A percentile compares a stretch with the other conserved stretches of the same genome.
phyloP scores from a whole-genome alignment of 2,329 filamentous ascomycete species.

The Fusarium floridanum region DNA sequence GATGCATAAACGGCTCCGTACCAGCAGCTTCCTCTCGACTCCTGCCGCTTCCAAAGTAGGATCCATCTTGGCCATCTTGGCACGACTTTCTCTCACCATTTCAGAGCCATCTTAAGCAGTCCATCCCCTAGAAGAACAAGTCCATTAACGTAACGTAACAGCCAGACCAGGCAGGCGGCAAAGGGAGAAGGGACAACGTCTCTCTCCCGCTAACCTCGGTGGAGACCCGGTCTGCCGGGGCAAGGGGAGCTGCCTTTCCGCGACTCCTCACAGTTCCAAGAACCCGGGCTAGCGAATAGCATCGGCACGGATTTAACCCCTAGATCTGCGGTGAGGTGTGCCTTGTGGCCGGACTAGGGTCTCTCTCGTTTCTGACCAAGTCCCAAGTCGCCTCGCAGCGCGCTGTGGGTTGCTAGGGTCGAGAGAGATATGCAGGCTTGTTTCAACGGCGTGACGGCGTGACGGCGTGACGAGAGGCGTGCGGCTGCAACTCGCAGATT shows the following conservation, averaged over 20 bases:
- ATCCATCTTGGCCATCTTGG: constrained; percentile 13
- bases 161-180: constrained; percentile 16
- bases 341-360: constrained; percentile 39
- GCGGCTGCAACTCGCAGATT: constrained; percentile 27
- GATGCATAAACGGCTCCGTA: constrained; percentile 27
- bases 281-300: constrained; percentile 41
- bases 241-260: constrained; percentile 36
- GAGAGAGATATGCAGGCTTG: constrained; percentile 31
- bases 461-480: constrained; percentile 33
- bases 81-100: neutral
- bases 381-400: neutral
- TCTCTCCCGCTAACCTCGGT: constrained; percentile 21
- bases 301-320: constrained; percentile 37
- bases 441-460: constrained; percentile 40
- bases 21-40: neutral
- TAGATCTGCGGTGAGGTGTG: constrained; percentile 40
- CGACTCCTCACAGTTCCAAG: constrained; percentile 38
- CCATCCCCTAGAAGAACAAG: neutral
- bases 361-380: constrained; percentile 23
- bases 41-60: neutral
- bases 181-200: constrained; percentile 32
- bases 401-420: constrained; percentile 14
- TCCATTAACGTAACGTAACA: constrained; percentile 27
- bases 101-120: constrained; percentile 9
- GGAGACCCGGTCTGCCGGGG: constrained; percentile 35